Conservation (phyloP, 2,329 filamentous ascomycete species). For the Stenocarpella maydis region DNA sequence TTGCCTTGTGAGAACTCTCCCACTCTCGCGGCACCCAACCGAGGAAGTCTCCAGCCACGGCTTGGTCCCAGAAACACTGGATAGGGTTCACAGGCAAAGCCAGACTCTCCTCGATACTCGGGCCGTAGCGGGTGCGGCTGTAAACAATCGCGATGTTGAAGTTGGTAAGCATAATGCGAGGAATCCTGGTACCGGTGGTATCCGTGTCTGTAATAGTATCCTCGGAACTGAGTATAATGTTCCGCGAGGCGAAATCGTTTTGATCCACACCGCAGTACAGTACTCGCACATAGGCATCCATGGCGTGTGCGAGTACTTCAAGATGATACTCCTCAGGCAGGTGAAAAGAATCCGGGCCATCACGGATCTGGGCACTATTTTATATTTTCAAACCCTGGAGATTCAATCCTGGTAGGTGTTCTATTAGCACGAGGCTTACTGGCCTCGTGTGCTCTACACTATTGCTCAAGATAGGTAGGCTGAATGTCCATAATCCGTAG, state of each 20-base stretch:
- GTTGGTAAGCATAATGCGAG: background rate
- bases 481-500: background rate
- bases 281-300: background rate
- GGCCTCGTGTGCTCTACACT: background rate
- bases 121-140: background rate
- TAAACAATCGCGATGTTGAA: background rate
- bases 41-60: background rate
- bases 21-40: background rate
- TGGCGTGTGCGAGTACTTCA: background rate
- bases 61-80: background rate
- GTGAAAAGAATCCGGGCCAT: background rate
- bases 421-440: background rate
- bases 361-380: background rate
- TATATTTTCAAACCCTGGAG: background rate
- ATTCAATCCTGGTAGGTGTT: background rate
- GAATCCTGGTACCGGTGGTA: background rate
- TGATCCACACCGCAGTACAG: slow-evolving; percentile 1
- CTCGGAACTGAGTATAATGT: background rate
- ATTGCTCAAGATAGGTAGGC: background rate
- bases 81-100: slow-evolving; percentile 5
- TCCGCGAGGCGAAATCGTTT: background rate
- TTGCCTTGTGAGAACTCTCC: background rate
- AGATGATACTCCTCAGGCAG: background rate
- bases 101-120: background rate
- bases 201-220: background rate